These are phyloP conservation scores for Vitellaria paradoxa DNA, from an alignment of 179 eudicot genomes.

Conservation along the genomic window DNA sequence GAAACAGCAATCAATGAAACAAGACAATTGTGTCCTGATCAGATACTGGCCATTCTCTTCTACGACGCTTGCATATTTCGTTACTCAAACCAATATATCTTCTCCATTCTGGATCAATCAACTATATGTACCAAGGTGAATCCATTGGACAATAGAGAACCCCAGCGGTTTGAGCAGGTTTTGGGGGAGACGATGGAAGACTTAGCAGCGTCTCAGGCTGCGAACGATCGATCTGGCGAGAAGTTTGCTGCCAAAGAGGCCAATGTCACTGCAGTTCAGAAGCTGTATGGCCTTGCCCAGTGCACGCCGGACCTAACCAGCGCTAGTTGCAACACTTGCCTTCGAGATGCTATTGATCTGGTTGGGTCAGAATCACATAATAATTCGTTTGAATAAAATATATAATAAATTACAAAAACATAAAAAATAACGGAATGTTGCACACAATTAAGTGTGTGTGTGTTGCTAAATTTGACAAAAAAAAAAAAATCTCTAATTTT, in stretches of 20 bases:
- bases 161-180: neutral
- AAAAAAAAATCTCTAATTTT: too few species aligned
- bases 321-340: constrained; percentile 7
- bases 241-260: neutral
- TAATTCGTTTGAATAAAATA: too few species aligned
- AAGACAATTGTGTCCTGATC: neutral
- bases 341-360: neutral
- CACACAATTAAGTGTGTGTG: too few species aligned
- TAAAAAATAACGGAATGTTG: too few species aligned
- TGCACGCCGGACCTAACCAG: constrained; percentile 16
- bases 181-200: neutral
- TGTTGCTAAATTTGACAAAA: too few species aligned
- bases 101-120: neutral
- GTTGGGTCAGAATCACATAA: too few species aligned
- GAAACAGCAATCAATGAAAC: neutral
- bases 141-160: neutral
- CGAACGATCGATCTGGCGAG: neutral
- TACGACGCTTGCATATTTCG: neutral
- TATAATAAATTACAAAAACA: too few species aligned
- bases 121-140: neutral
- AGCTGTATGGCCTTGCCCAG: constrained; percentile 10
- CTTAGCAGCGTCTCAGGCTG: neutral
- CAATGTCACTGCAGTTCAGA: neutral
- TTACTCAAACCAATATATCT: neutral
- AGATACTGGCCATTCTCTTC: neutral